Percentiles rank a stretch among this genome's conserved stretches.
Conservation (phyloP, 164 flowering plant species). For the Liriodendron chinense region DNA sequence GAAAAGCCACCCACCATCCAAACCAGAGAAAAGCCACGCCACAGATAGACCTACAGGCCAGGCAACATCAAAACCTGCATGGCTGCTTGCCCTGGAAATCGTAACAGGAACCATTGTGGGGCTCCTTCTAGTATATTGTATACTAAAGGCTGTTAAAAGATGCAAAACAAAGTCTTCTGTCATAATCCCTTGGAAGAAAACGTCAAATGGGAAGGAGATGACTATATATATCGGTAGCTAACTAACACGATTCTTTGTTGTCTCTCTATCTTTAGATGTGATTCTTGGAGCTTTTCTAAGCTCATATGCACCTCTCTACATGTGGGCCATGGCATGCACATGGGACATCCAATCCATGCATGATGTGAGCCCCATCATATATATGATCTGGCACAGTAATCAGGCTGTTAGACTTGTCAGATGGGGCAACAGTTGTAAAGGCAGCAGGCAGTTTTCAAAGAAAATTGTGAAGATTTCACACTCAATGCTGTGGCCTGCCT, state of each 20-base stretch:
- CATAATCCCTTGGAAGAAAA: conserved; percentile 81
- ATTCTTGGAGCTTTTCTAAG: neutral
- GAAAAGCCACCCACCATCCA: conserved; percentile 33
- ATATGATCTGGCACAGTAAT: too few species aligned
- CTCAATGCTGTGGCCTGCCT: too few species aligned
- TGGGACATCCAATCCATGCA: too few species aligned
- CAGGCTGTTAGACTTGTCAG: too few species aligned
- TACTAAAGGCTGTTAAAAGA: conserved; percentile 48
- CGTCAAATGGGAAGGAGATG: conserved; percentile 50
- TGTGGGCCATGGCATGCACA: neutral
- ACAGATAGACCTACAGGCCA: conserved; percentile 37
- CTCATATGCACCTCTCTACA: neutral
- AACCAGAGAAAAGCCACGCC: conserved; percentile 33
- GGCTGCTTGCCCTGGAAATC: conserved; percentile 80
- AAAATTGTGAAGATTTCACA: too few species aligned
- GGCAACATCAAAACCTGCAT: conserved; percentile 52
- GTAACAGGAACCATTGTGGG: conserved; percentile 70
- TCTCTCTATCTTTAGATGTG: neutral
- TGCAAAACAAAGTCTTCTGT: conserved; percentile 56
- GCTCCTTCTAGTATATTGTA: conserved; percentile 43
- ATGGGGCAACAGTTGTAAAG: too few species aligned
- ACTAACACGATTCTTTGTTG: neutral
- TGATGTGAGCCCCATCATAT: too few species aligned
- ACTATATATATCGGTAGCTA: conserved; percentile 51
- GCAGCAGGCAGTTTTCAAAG: too few species aligned